A percentile compares a stretch with the other conserved stretches of the same genome.
These are phyloP conservation scores for Papiliotrema fonsecae DNA, from an alignment of 1,284 basidiomycete species.

Conservation along the genomic window DNA sequence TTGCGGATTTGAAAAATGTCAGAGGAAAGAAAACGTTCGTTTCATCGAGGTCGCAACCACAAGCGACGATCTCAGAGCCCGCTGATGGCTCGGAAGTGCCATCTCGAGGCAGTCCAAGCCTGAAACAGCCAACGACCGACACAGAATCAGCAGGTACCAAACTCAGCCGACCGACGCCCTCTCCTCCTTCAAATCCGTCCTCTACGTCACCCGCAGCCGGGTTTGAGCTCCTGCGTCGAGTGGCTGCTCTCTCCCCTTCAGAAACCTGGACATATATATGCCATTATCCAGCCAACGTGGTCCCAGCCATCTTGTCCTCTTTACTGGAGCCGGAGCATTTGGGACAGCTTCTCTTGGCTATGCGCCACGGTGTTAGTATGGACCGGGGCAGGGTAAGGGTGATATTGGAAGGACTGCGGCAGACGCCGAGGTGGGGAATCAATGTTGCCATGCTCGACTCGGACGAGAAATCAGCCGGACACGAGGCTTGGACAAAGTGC, in stretches of 20 bases:
- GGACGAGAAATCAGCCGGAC: conserved; percentile 16
- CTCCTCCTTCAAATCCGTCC: conserved; percentile 15
- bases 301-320: conserved; percentile 21
- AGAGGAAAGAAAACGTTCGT: too few species aligned
- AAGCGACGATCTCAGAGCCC: too few species aligned
- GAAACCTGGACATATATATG: conserved; percentile 11
- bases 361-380: conserved; percentile 6
- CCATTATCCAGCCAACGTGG: conserved; percentile 20
- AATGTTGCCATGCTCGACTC: conserved; percentile 33
- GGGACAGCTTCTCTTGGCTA: conserved; percentile 22
- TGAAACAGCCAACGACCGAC: too few species aligned
- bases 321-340: conserved; percentile 42
- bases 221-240: conserved; percentile 27
- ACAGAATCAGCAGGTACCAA: too few species aligned
- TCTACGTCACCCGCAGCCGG: conserved; percentile 32
- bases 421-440: conserved; percentile 32
- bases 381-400: conserved; percentile 7
- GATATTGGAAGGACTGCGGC: conserved; percentile 21
- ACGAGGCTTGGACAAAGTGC: conserved; percentile 7
- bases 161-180: conserved; percentile 6
- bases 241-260: conserved; percentile 7
- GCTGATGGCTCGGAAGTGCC: too few species aligned
- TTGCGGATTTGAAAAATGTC: too few species aligned
- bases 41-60: too few species aligned
- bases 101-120: background rate